Evolutionary conservation across 2,329 filamentous ascomycete genomes (phyloP), one percentile per base, ranked within the genome.

Genomic region (Sporothrix sp.): DNA sequence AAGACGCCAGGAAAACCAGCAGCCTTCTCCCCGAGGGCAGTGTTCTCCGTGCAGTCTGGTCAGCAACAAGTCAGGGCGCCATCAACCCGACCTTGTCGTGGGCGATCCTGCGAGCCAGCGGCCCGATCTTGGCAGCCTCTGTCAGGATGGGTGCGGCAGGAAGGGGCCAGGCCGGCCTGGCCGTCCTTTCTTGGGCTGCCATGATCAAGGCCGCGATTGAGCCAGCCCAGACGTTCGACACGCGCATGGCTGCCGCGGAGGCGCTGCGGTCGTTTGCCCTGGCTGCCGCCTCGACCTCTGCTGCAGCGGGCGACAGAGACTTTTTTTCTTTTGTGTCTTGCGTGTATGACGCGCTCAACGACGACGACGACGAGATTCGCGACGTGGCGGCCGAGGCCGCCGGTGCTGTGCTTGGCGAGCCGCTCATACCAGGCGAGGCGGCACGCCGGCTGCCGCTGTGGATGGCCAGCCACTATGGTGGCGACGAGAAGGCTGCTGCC

Each of bases 281-380:
- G n/a, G 53, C 52, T 3, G 30, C 43, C 1, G n/a, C 37, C 1
- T 21, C 21, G 5, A 25, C 20, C 14, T 13, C 9, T 16, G 8
- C 13, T 10, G 4, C 14, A 3, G 7, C 33, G 16, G 13, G 14
- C n/a, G 21, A 33, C 9, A 14, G 28, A 7, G 55, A 48, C 63
- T 67, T 79, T 30, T 64, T 87, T 1, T 69, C 77, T 1, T 69
- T 78, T 27, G 75, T 85, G 47, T 63, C 88, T 5, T 71, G 82
- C 3, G 68, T 91, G 1, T 90, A 93, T 65, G 82, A 88, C 61
- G 72, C 81, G 40, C 73, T 95, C 4, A 85, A 87, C 61, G 93
- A 97, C 62, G 91, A 97, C 62, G 91, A 97, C 61, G 87, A 95
- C 58, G 89, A 96, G 52, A 78, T 96, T 56, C 80, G 91, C 39